phyloP scores from a whole-genome alignment of 805 yeast genomes.

The Candida stauntonica region DNA sequence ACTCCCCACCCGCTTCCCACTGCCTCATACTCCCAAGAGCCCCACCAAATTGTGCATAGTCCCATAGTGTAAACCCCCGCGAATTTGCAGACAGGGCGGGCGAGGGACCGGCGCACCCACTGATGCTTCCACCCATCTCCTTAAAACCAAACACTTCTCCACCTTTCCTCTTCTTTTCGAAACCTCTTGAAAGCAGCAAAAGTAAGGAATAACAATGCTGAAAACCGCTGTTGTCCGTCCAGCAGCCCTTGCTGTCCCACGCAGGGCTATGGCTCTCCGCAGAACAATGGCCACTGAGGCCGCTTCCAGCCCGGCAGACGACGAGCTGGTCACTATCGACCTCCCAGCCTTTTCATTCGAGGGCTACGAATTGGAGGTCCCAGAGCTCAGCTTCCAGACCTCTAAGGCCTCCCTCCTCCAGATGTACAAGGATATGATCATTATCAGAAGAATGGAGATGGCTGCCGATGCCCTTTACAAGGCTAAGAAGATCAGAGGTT shows the following conservation, averaged over 20 bases:
- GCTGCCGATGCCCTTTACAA: conserved; percentile 97
- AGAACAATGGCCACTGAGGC: conserved; percentile 28
- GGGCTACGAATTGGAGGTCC: conserved; percentile 74
- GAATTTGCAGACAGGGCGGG: no score
- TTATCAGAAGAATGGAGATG: conserved; percentile 97
- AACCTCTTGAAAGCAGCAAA: background rate
- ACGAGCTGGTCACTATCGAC: conserved; percentile 40
- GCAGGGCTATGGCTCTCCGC: conserved; percentile 15
- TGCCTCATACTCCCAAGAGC: no score
- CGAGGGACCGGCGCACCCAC: no score
- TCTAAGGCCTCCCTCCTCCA: conserved; percentile 75
- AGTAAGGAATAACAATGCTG: conserved; percentile 8
- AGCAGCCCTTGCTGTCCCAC: conserved; percentile 10
- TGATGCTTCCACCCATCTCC: background rate
- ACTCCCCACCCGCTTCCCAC: no score
- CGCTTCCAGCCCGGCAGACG: conserved; percentile 17
- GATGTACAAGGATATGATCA: conserved; percentile 95
- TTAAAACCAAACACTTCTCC: background rate
- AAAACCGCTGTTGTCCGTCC: conserved; percentile 20
- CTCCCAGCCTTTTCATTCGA: conserved; percentile 82
- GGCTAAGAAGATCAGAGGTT: conserved; percentile 98
- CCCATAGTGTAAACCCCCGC: background rate
- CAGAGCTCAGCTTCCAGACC: conserved; percentile 69
- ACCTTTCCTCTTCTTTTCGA: background rate
- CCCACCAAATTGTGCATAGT: background rate